phyloP scores from a whole-genome alignment of 2,329 filamentous ascomycete species.

The Diaporthe nobilis region DNA sequence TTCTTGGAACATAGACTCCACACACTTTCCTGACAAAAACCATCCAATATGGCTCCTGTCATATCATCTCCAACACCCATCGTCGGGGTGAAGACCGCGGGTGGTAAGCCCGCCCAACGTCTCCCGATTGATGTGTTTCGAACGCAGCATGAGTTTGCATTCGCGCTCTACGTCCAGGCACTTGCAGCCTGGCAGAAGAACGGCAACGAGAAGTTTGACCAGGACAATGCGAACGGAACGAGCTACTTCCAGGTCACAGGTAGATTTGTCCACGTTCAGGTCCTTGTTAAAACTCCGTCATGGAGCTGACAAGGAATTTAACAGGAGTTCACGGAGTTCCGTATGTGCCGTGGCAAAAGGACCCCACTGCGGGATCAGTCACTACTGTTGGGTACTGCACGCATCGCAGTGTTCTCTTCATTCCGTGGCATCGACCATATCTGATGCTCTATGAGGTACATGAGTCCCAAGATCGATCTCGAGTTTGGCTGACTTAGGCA shows the following conservation, averaged over 20 bases:
- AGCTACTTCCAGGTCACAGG: slow-evolving; percentile 16
- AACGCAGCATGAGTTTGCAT: slow-evolving; percentile 13
- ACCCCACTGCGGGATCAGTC: not conserved
- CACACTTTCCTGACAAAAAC: not conserved
- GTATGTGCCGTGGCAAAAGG: slow-evolving; percentile 22
- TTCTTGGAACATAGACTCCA: too few species aligned
- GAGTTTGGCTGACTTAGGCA: not conserved
- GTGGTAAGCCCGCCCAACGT: not conserved
- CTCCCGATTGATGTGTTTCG: slow-evolving; percentile 26
- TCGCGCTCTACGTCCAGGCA: slow-evolving; percentile 32
- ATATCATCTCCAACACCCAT: slow-evolving; percentile 19
- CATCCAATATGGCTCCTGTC: slow-evolving; percentile 44
- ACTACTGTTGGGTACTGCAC: slow-evolving; percentile 27
- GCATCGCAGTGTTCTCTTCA: slow-evolving; percentile 36
- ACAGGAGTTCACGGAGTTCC: slow-evolving; percentile 4
- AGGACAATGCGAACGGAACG: slow-evolving; percentile 16
- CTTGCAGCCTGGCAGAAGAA: slow-evolving; percentile 29
- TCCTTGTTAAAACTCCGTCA: not conserved
- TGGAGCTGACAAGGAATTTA: not conserved
- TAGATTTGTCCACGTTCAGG: not conserved
- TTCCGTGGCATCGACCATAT: slow-evolving; percentile 21
- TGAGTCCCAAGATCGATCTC: rapidly evolving
- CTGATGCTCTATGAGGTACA: slow-evolving; percentile 28
- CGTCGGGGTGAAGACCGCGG: not conserved
- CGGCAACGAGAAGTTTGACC: slow-evolving; percentile 7